Evolutionary conservation across 352 stramenopile species (phyloP).

Genomic region (Globisporangium heterothallicum): DNA sequence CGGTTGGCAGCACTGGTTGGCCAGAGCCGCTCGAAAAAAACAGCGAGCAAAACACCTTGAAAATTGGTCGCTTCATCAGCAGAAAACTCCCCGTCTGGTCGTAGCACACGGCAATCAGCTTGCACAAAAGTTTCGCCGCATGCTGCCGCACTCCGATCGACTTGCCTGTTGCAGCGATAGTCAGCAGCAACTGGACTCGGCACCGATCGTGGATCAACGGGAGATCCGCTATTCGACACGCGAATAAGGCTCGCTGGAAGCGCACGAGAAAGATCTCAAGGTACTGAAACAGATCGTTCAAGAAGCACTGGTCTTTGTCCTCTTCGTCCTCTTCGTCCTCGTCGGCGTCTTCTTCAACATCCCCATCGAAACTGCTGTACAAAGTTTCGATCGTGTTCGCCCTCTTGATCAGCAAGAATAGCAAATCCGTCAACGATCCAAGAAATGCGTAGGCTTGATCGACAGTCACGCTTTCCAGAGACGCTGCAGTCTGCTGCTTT

Average conservation of each 20-base stretch:
- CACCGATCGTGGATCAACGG: constrained; percentile 47
- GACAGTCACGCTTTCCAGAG: constrained; percentile 6
- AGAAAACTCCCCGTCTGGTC: constrained; percentile 60
- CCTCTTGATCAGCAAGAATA: constrained; percentile 54
- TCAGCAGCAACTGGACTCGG: constrained; percentile 40
- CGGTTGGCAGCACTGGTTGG: constrained; percentile 20
- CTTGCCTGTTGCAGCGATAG: constrained; percentile 38
- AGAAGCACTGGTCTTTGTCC: constrained; percentile 26
- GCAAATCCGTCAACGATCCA: constrained; percentile 36
- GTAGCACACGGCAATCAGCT: constrained; percentile 46
- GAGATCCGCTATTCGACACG: constrained; percentile 34
- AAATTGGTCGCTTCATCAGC: constrained; percentile 38
- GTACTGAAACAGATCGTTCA: constrained; percentile 44
- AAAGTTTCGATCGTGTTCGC: constrained; percentile 42
- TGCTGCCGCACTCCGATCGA: constrained; percentile 21
- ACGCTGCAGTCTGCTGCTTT: neutral
- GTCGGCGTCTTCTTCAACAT: constrained; percentile 15
- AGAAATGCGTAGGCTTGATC: constrained; percentile 52
- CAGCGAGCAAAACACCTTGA: constrained; percentile 36
- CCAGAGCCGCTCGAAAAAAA: constrained; percentile 30
- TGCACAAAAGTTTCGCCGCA: constrained; percentile 37
- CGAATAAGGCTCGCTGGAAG: constrained; percentile 56
- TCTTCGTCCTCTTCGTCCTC: constrained; percentile 18
- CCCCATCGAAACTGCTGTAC: constrained; percentile 12
- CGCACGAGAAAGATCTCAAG: constrained; percentile 39